phyloP scores from a whole-genome alignment of 2,329 filamentous ascomycete genomes.

The Chalaropsis thielavioides region DNA sequence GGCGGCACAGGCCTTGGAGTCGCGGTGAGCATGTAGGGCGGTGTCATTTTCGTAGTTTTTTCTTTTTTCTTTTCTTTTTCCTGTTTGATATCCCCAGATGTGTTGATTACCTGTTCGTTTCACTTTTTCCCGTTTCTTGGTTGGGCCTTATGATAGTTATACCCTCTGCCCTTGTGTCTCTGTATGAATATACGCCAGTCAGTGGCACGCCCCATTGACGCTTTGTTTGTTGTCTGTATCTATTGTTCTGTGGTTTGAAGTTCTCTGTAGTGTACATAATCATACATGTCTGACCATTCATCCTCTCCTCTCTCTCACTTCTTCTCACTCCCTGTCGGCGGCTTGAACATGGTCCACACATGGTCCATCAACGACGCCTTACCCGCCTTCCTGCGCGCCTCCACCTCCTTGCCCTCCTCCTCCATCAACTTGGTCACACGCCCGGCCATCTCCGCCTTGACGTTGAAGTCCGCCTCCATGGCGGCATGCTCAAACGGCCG shows the following conservation, averaged over 20 bases:
- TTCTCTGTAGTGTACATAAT: neutral
- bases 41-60: neutral
- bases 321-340: neutral
- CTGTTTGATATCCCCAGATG: neutral
- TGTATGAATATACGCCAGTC: conserved; percentile 4
- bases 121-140: conserved; percentile 6
- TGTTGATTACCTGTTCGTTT: neutral
- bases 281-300: neutral
- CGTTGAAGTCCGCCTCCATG: conserved; percentile 45
- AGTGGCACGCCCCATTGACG: neutral
- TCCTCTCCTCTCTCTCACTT: neutral
- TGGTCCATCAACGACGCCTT: conserved; percentile 32
- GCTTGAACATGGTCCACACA: conserved; percentile 24
- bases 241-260: neutral
- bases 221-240: neutral
- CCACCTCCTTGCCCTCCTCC: conserved; percentile 39
- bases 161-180: conserved; percentile 1
- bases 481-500: conserved; percentile 48
- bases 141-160: conserved; percentile 12
- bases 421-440: conserved; percentile 41
- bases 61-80: too few relatives aligned
- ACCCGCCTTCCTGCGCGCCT: conserved; percentile 42
- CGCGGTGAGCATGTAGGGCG: conserved; percentile 23
- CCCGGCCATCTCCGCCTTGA: conserved; percentile 44
- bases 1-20: conserved; percentile 41